Conservation (phyloP, 805 yeast genomes). For the Debaryomyces hansenii region DNA sequence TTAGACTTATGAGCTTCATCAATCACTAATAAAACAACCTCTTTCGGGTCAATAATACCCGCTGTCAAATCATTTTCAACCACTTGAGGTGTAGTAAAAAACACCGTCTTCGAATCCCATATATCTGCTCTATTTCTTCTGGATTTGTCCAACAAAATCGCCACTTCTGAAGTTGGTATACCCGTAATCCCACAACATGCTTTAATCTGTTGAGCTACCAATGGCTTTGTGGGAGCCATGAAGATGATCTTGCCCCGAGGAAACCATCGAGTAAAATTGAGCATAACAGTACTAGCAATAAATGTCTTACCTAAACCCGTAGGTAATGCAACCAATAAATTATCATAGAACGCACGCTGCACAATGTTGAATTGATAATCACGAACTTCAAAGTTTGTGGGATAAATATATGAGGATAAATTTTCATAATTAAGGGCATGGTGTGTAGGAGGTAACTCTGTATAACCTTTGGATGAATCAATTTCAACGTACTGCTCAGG, state of each 20-base stretch:
- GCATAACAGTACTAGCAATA: slow-evolving; percentile 91
- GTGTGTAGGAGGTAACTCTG: slow-evolving; percentile 19
- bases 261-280: slow-evolving; percentile 88
- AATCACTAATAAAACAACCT: slow-evolving; percentile 71
- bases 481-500: background rate
- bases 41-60: slow-evolving; percentile 76
- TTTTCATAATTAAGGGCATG: slow-evolving; percentile 22
- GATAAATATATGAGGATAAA: slow-evolving; percentile 62
- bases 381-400: slow-evolving; percentile 79
- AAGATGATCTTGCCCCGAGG: slow-evolving; percentile 76
- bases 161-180: slow-evolving; percentile 71
- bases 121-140: slow-evolving; percentile 62
- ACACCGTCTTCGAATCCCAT: slow-evolving; percentile 78
- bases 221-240: slow-evolving; percentile 96
- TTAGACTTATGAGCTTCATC: slow-evolving; percentile 97
- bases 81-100: slow-evolving; percentile 95
- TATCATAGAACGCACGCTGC: slow-evolving; percentile 65
- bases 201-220: slow-evolving; percentile 93
- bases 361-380: slow-evolving; percentile 89
- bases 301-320: slow-evolving; percentile 98
- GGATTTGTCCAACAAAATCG: slow-evolving; percentile 68
- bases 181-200: slow-evolving; percentile 91
- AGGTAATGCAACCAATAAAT: slow-evolving; percentile 86
- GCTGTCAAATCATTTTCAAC: slow-evolving; percentile 83
- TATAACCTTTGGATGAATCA: background rate